Evolutionary conservation across 768 basidiomycete species (phyloP), one percentile per base, ranked within the genome.

Genomic region (Boletus sp.): DNA sequence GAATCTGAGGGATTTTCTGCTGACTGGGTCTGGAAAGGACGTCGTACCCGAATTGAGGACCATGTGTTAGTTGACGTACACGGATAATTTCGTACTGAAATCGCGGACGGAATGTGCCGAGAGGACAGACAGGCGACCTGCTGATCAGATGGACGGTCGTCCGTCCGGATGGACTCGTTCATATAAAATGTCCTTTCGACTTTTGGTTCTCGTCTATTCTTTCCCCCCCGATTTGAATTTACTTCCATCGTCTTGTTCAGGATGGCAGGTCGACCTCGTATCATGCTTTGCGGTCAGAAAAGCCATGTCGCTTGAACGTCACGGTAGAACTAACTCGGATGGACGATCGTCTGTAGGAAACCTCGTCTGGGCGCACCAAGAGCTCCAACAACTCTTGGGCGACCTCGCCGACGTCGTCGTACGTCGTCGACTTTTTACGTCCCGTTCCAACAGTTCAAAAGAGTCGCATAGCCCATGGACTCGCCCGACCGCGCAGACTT

Each of bases 331-430:
- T n/a, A 3, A 5, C 12, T 11, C 58, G 53, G 42, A 60, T 42
- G 14, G 7, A 36, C 33, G 47, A 48, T 51, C 37, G 7, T 50
- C 11, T 55, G 7, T 64, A 90, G 90, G 84, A 51, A 73, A 83
- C 58, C 82, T 94, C 55, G 80, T 87, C 32, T 94, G 92, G 92
- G 90, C 92, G 0, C 84, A 89, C 57, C 79, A 90, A 28, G 90
- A 94, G 55, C 77, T 85, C 52, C 75, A 84, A 54, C 73, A 79
- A 37, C 76, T 92, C 57, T 82, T 94, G 37, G 80, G 80, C 0
- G 76, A 79, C 52, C 80, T 90, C 55, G 85, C 91, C 33, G 86
- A 93, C 50, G 77, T 94, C 32, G 76, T 93, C 48, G 94, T 94
- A 69, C 67, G 91, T 80, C 29, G 11, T 12, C 2, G 10, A 14